Base-by-base conservation (phyloP, 768 basidiomycete genomes). In the Coprinopsis strossmayeri region DNA sequence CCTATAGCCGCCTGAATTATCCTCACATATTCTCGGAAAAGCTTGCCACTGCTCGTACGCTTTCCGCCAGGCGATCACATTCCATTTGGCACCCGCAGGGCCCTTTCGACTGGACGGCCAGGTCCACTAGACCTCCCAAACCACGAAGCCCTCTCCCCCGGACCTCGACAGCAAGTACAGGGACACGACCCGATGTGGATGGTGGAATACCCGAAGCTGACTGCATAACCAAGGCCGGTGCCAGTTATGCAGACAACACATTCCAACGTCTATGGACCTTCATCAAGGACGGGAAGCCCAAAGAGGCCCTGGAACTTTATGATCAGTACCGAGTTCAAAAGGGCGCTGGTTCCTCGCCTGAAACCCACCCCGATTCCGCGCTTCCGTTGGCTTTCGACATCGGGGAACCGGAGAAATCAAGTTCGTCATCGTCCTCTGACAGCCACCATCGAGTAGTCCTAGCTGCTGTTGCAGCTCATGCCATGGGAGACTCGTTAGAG, bases 381-480 rank as follows among this genome's bases (percentile, higher is more conserved):
- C 11, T 9, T 13, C 43, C 43, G 4, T 32, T 45, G 43, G 43
- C 38, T 4, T 27, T 39, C 12, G 26, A 45, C 23, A 21, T 32
- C 20, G 46, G 46, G 10, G 44, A 45, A 24, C 15, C 21, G 24
- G 26, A 38, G 18, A 25, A 32, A 15, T 15, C 30, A 32, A 15
- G 9, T 32, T 32, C 15, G 15, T 15, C 30, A 7, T 32, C 30
- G 7, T 32, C 30, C 30, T 32, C 61, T 62, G 17, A 39, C 55
- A 20, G 51, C 54, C 30, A 49, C 54, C 2, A 43, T 28, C 57
- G 27, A 1, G 17, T 34, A 26, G 63, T 84, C 21, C 68, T 84
- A 26, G 70, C 71, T 10, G 79, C 70, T 4, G 64, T 79, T n/a
- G 68, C 78, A 18, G 88, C 88, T 13, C 66, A 79, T 59, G 81